Conservation (phyloP, 75 land plant species). For the Sequoiadendron giganteum region DNA sequence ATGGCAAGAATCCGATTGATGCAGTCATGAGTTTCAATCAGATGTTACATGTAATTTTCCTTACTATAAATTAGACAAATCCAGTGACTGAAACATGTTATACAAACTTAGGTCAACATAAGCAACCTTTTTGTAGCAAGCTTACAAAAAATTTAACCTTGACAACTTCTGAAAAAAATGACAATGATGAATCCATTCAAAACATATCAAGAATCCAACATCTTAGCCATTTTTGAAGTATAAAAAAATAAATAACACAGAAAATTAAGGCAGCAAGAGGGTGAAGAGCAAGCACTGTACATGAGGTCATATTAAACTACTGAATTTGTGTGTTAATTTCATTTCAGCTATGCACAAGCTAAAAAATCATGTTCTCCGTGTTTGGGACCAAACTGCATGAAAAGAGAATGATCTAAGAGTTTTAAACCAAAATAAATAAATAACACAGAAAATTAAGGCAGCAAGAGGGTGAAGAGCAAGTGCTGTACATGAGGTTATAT, state of each 20-base stretch:
- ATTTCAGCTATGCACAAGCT: neutral
- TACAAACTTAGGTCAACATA: neutral
- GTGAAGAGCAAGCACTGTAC: neutral
- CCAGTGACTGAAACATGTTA: neutral
- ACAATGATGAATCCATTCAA: neutral
- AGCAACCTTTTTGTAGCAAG: neutral
- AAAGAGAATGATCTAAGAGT: neutral
- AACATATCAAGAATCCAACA: neutral
- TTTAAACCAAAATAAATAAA: neutral
- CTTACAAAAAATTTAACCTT: neutral
- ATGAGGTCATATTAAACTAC: neutral
- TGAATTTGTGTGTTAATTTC: neutral
- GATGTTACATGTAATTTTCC: neutral
- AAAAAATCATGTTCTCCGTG: neutral
- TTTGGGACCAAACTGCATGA: neutral
- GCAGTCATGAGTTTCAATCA: neutral
- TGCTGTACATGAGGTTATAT: neutral
- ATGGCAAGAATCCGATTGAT: neutral
- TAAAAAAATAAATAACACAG: neutral
- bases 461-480: neutral
- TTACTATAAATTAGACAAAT: neutral
- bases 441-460: neutral
- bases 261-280: neutral
- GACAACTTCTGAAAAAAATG: neutral
- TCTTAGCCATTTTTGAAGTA: neutral